Percentiles rank a stretch among this genome's conserved stretches.
Conservation (phyloP, 768 basidiomycete species). For the Boletus speciosus region DNA sequence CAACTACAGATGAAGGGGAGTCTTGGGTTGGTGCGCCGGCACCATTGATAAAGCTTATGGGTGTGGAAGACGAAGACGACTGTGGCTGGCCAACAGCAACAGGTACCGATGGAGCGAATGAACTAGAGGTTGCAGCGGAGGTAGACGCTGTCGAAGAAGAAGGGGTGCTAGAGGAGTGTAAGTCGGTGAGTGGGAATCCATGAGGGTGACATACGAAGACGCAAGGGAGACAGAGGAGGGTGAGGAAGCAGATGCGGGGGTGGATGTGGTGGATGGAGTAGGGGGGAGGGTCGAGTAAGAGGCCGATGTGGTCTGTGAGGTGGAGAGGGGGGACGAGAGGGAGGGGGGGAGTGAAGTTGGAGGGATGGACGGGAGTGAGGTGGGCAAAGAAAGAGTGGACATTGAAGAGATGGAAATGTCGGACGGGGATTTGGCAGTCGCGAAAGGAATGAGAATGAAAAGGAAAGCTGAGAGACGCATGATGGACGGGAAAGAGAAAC, state of each 20-base stretch:
- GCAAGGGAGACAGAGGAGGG: neutral
- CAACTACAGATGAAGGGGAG: neutral
- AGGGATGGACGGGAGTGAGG: neutral
- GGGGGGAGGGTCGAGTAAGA: neutral
- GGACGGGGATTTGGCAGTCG: neutral
- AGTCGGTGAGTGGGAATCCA: neutral
- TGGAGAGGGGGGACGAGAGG: neutral
- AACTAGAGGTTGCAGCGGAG: neutral
- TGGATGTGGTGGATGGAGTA: neutral
- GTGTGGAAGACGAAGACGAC: neutral
- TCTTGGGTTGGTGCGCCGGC: neutral
- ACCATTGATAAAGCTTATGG: neutral
- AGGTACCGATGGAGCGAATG: neutral
- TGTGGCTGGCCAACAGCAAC: neutral
- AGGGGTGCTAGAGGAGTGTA: neutral
- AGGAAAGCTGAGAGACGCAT: neutral
- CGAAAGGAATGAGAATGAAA: neutral
- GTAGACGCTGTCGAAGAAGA: neutral
- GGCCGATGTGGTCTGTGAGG: neutral
- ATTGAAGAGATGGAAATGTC: neutral
- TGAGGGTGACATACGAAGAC: conserved; percentile 7
- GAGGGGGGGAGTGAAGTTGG: neutral
- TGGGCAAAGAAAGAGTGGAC: neutral
- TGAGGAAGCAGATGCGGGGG: neutral
- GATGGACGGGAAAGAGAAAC: too few relatives aligned